A percentile compares a stretch with the other conserved stretches of the same genome.
These are phyloP conservation scores for Thuja plicata DNA, from an alignment of 83 land plant species.

Conservation along the genomic window DNA sequence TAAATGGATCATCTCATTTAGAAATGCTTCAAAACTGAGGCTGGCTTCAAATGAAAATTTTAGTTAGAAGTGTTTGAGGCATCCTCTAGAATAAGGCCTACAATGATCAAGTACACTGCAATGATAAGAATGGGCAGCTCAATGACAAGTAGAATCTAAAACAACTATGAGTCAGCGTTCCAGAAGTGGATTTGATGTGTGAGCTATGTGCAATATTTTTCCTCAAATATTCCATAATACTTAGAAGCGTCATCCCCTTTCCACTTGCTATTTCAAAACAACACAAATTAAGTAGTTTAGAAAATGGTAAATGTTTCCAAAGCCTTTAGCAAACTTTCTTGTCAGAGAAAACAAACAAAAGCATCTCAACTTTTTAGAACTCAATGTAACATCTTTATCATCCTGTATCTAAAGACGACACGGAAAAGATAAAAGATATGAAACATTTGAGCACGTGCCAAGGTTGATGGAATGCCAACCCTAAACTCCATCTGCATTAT, in stretches of 20 bases:
- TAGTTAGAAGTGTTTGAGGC: neutral
- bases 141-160: neutral
- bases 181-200: neutral
- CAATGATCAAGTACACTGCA: neutral
- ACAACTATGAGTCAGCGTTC: neutral
- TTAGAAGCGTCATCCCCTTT: neutral
- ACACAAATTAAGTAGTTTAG: neutral
- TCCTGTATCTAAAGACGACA: neutral
- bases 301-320: neutral
- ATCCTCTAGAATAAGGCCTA: neutral
- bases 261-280: neutral
- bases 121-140: neutral
- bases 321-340: neutral
- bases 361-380: neutral
- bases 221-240: neutral
- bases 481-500: neutral
- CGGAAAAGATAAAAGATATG: neutral
- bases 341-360: neutral
- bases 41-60: neutral
- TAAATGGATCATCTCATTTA: neutral
- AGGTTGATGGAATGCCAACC: neutral
- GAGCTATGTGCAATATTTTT: neutral
- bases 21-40: conserved; percentile 1
- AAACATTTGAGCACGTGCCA: neutral
- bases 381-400: neutral